Percentiles rank a stretch among this genome's conserved stretches.
Conservation (phyloP, 495 filamentous ascomycete genomes). For the Aspergillus mulundensis region DNA sequence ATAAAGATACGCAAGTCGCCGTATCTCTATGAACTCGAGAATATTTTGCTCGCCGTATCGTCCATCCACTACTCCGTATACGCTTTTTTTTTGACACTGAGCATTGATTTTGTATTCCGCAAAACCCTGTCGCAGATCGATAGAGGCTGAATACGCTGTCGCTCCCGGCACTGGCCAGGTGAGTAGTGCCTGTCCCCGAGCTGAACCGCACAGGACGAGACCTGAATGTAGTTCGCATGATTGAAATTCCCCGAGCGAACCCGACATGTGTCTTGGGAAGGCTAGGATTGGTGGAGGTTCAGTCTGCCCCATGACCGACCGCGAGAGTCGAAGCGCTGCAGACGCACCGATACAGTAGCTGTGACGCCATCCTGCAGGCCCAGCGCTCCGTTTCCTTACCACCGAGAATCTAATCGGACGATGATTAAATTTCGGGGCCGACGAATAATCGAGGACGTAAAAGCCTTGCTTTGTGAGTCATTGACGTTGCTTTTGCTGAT, state of each 20-base stretch:
- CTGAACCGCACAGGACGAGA: neutral
- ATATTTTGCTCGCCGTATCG: no score
- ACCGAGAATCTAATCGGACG: conserved; percentile 7
- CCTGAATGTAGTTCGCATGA: conserved; percentile 5
- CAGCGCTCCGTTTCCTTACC: conserved; percentile 12
- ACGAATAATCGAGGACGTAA: conserved; percentile 12
- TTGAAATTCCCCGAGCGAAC: conserved; percentile 14
- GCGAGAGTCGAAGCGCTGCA: conserved; percentile 17
- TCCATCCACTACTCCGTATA: no score
- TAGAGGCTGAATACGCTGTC: neutral
- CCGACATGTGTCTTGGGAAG: conserved; percentile 7
- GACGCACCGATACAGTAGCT: conserved; percentile 18
- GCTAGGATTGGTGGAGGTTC: conserved; percentile 20
- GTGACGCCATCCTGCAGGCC: conserved; percentile 25
- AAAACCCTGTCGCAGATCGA: neutral
- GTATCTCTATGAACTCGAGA: neutral
- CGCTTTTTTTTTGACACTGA: no score
- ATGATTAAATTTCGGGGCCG: neutral
- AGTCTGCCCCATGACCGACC: conserved; percentile 22
- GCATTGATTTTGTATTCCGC: neutral
- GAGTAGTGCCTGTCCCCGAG: neutral
- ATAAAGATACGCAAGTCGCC: neutral
- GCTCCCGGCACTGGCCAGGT: no score
- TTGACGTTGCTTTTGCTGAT: neutral
- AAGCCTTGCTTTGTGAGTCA: conserved; percentile 1